Base-by-base conservation (phyloP, 805 yeast genomes). In the Yarrowia keelungensis region DNA sequence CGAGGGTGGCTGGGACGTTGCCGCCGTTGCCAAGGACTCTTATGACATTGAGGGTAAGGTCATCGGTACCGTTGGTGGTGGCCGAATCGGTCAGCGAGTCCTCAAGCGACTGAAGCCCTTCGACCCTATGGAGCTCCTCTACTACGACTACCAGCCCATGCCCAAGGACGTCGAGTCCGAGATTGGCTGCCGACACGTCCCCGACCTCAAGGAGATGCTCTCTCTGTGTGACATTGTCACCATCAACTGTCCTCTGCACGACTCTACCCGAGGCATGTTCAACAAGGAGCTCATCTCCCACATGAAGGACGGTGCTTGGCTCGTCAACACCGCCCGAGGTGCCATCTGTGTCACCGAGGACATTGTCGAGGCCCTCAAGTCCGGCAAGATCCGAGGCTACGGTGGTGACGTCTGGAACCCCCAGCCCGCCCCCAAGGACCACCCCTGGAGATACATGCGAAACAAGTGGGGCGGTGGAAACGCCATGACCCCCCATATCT, bases 401-500 rank as follows among this genome's bases (percentile, higher is more conserved):
- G 90, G 88, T 1, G 76, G 86, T 2, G 90, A 86, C 71, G 90
- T 86, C 15, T 86, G 62, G 62, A 26, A 26, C 62, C 62, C 62
- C 62, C 62, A 56, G 62, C 62, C 62, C 32, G 62, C 94, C 38
- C 92, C 92, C 72, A 80, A 81, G 69, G 83, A 83, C 77, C 92
- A 89, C 75, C 92, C 92, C 72, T 90, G 95, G 95, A 83, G 92
- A 82, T 69, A 81, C 14, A 84, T 89, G 87, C 76, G 80, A 59
- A 88, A 89, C 84, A 80, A 84, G 74, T 84, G 81, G 72, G 89
- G 89, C 69, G 90, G 85, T 42, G 93, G 94, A 72, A 90, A 90
- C 74, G 94, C 93, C 67, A 89, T 90, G 94, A 88, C 92, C 65
- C 92, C 93, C 22, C 95, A 89, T 76, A 85, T 87, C 73, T 86